Evolutionary conservation across 75 land plant species (phyloP).

Genomic region (Pinus albicaulis): DNA sequence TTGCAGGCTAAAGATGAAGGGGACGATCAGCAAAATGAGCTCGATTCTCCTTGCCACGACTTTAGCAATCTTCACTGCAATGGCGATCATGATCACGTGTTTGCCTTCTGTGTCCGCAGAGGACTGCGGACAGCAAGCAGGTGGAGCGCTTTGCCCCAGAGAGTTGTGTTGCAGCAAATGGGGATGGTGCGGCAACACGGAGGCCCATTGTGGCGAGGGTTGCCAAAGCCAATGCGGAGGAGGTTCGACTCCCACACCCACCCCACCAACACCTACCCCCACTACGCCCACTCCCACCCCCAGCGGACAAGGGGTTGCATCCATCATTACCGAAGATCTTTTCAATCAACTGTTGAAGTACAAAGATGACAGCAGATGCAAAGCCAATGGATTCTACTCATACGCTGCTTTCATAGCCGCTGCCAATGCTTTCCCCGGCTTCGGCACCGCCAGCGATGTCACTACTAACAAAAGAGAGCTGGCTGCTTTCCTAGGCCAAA

Average conservation of each 20-base stretch:
- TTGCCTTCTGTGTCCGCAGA: conserved; percentile 9
- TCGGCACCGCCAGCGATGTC: conserved; percentile 45
- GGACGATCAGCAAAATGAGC: too few species aligned
- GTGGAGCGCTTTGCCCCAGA: conserved; percentile 25
- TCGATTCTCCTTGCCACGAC: too few species aligned
- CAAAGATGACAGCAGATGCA: conserved; percentile 28
- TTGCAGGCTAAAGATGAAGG: too few species aligned
- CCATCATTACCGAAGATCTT: conserved; percentile 22
- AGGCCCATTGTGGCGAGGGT: conserved; percentile 14
- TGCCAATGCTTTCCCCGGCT: conserved; percentile 40
- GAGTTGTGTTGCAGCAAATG: conserved; percentile 37
- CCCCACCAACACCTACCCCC: background rate
- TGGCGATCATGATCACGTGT: too few species aligned
- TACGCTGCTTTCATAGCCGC: conserved; percentile 60
- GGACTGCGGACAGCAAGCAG: conserved; percentile 36
- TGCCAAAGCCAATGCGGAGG: conserved; percentile 39
- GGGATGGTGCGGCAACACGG: conserved; percentile 38
- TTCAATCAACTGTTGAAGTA: conserved; percentile 59
- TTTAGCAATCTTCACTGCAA: too few species aligned
- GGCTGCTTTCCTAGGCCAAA: conserved; percentile 74
- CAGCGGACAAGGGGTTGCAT: background rate
- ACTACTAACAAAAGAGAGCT: conserved; percentile 48
- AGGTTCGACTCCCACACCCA: background rate
- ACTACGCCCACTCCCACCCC: background rate
- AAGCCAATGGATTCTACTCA: conserved; percentile 45